These are phyloP conservation scores for Naganishia vaughanmartiniae DNA, from an alignment of 768 basidiomycete species.

Conservation along the genomic window DNA sequence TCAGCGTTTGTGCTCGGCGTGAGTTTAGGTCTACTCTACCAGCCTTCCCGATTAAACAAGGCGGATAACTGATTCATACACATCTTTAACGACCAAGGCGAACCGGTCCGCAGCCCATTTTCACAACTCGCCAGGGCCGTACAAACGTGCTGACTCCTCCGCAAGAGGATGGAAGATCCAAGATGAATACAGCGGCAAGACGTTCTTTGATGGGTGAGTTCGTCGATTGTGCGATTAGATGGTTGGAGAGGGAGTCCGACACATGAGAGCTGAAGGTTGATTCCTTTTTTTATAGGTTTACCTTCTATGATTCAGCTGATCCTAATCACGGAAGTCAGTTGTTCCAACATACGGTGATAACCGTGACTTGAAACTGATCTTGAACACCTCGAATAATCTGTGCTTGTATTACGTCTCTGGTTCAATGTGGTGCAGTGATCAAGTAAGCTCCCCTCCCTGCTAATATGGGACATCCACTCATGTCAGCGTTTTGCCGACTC, in stretches of 20 bases:
- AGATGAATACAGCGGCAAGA: slow-evolving; percentile 39
- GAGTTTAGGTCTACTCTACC: background rate
- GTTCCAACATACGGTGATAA: background rate
- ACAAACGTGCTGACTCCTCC: background rate
- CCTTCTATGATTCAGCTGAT: slow-evolving; percentile 42
- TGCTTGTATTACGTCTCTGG: background rate
- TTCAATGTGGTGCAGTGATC: background rate
- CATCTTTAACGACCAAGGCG: too few relatives aligned
- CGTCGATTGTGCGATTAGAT: background rate
- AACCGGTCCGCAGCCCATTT: too few relatives aligned
- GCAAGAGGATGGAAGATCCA: slow-evolving; percentile 23
- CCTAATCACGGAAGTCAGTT: slow-evolving; percentile 47
- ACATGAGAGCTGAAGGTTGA: too few relatives aligned
- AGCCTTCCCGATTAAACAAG: background rate
- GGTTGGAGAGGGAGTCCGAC: too few relatives aligned
- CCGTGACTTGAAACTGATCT: background rate
- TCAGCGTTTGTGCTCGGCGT: background rate
- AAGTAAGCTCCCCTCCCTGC: background rate
- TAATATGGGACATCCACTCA: background rate
- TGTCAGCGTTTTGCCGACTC: background rate
- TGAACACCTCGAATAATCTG: too few relatives aligned
- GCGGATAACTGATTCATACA: background rate
- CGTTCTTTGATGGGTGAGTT: slow-evolving; percentile 42
- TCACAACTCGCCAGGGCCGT: too few relatives aligned
- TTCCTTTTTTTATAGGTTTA: slow-evolving; percentile 34